Conservation (phyloP, 352 stramenopile genomes). For the Phytophthora nicotianae region DNA sequence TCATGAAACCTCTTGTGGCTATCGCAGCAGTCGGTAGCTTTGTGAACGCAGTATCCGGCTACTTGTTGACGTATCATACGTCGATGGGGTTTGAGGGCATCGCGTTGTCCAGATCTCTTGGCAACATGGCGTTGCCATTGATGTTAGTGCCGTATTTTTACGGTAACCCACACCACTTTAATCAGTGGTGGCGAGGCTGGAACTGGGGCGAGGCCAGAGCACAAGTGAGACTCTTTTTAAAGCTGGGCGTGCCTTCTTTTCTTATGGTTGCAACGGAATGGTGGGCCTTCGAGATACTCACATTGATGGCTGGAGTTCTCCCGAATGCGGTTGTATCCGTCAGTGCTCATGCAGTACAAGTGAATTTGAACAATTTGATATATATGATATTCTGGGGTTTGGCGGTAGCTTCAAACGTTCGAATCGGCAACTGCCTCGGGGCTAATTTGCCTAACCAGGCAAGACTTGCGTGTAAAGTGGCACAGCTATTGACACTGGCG, state of each 20-base stretch:
- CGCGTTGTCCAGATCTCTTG: constrained; percentile 62
- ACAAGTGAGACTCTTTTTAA: neutral
- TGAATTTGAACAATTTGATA: neutral
- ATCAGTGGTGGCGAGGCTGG: neutral
- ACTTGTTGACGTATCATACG: constrained; percentile 78
- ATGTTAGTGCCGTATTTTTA: constrained; percentile 65
- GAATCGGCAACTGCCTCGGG: neutral
- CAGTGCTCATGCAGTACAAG: neutral
- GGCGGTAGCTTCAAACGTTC: neutral
- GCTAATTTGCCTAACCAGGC: neutral
- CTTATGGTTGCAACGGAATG: neutral
- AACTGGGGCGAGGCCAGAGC: neutral
- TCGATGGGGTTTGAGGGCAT: constrained; percentile 73
- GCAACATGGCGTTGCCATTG: constrained; percentile 53
- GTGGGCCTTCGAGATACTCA: neutral
- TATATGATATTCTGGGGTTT: neutral
- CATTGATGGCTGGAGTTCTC: neutral
- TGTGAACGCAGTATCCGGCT: constrained; percentile 66
- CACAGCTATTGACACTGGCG: neutral
- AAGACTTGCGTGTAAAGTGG: neutral
- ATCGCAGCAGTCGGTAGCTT: constrained; percentile 64
- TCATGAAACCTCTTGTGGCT: constrained; percentile 75
- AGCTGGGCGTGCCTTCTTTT: neutral
- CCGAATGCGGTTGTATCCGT: neutral
- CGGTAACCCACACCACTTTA: constrained; percentile 17